Conservation (phyloP, 2,329 filamentous ascomycete genomes). For the Purpureocillium lavendulum region DNA sequence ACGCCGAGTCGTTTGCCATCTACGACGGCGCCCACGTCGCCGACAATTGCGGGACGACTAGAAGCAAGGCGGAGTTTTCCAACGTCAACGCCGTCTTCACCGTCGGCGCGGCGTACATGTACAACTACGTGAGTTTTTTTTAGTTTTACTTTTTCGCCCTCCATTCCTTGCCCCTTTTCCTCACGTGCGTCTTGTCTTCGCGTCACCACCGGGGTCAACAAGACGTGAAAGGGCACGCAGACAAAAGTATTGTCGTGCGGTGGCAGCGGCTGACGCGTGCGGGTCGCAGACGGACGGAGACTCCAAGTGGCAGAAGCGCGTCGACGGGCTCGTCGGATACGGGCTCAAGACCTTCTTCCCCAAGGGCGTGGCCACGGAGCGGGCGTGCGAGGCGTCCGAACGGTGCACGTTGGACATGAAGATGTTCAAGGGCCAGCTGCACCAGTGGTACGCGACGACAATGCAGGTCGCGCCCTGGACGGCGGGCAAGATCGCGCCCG, state of each 20-base stretch:
- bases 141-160: too few relatives aligned
- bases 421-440: constrained; percentile 48
- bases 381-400: constrained; percentile 38
- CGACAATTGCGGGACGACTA: constrained; percentile 38
- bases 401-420: constrained; percentile 50
- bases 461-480: constrained; percentile 41
- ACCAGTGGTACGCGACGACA: constrained; percentile 40
- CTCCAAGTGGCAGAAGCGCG: constrained; percentile 40
- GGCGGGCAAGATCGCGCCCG: constrained; percentile 32
- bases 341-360: constrained; percentile 39
- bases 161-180: too few relatives aligned
- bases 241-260: too few relatives aligned
- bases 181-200: too few relatives aligned
- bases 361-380: constrained; percentile 51
- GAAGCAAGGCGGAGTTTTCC: constrained; percentile 46
- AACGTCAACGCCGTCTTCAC: constrained; percentile 47
- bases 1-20: constrained; percentile 45
- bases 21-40: constrained; percentile 46
- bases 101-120: constrained; percentile 49
- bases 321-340: constrained; percentile 41
- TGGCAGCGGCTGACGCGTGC: too few relatives aligned
- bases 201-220: not conserved
- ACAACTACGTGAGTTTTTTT: constrained; percentile 35
- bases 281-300: constrained; percentile 16
- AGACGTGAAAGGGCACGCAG: too few relatives aligned